These are phyloP conservation scores for Aspergillus saccharolyticus DNA, from an alignment of 495 filamentous ascomycete species.

Conservation along the genomic window DNA sequence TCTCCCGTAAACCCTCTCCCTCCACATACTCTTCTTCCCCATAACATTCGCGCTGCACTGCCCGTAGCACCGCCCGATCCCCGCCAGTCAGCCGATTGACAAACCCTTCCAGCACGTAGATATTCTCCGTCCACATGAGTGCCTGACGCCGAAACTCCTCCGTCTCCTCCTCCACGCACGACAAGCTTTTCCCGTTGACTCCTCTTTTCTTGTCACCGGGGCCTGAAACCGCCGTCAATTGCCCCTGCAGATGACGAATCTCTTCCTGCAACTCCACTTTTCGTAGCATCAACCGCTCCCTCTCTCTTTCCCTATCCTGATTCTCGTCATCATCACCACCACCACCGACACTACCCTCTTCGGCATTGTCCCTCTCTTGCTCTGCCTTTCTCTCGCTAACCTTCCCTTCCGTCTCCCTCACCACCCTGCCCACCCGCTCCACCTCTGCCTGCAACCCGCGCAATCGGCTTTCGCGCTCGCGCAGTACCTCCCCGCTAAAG, in stretches of 20 bases:
- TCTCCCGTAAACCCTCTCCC: constrained; percentile 55
- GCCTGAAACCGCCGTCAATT: constrained; percentile 17
- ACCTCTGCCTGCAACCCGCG: constrained; percentile 50
- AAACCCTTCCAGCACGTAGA: constrained; percentile 59
- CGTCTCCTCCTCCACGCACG: constrained; percentile 47
- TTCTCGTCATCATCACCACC: constrained; percentile 5
- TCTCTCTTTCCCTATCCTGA: constrained; percentile 16
- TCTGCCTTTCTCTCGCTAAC: constrained; percentile 22
- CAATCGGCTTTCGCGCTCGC: constrained; percentile 43
- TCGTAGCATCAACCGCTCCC: constrained; percentile 18
- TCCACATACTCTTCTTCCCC: constrained; percentile 57
- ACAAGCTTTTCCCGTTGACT: constrained; percentile 46
- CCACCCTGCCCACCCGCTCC: constrained; percentile 40
- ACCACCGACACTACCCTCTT: constrained; percentile 2
- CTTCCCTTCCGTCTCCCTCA: constrained; percentile 18
- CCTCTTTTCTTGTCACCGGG: constrained; percentile 19
- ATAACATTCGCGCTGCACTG: constrained; percentile 53
- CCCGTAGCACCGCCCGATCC: constrained; percentile 48
- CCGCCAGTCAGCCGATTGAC: constrained; percentile 44
- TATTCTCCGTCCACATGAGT: constrained; percentile 58
- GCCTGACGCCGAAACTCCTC: constrained; percentile 42
- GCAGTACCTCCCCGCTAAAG: constrained; percentile 61
- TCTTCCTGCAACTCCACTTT: constrained; percentile 28
- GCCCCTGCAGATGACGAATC: constrained; percentile 20
- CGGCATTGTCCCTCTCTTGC: constrained; percentile 15